Percentiles rank a stretch among this genome's conserved stretches.
Conservation (phyloP, 768 basidiomycete genomes). For the Phylloporus sp. region DNA sequence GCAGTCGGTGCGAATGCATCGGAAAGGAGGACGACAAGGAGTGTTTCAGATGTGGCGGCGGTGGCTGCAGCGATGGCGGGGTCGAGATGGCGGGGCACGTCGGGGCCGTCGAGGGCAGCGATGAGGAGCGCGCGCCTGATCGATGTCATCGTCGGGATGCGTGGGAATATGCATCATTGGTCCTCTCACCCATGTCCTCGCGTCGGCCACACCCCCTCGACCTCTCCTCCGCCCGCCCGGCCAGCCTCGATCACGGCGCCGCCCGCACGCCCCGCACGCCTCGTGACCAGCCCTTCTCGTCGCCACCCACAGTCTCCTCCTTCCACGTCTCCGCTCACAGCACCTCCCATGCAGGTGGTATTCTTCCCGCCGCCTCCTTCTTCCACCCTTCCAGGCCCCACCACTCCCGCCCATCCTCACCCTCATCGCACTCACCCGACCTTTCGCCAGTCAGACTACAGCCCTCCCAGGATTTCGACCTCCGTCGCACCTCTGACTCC, state of each 20-base stretch:
- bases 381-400: conserved; percentile 66
- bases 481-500: conserved; percentile 23
- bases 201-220: conserved; percentile 2
- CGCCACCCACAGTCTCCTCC: conserved; percentile 26
- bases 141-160: conserved; percentile 1
- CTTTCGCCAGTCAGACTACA: conserved; percentile 32
- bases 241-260: conserved; percentile 17
- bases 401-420: conserved; percentile 41
- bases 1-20: conserved; percentile 45
- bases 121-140: conserved; percentile 40
- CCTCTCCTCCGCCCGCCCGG: background rate
- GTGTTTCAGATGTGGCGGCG: conserved; percentile 41
- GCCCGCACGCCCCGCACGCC: conserved; percentile 2
- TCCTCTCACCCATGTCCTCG: background rate
- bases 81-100: conserved; percentile 53
- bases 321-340: conserved; percentile 41
- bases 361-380: conserved; percentile 76
- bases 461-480: conserved; percentile 41
- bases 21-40: conserved; percentile 65
- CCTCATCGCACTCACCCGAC: conserved; percentile 25
- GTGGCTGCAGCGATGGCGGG: conserved; percentile 48
- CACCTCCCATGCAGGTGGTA: conserved; percentile 67
- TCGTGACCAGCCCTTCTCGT: conserved; percentile 22
- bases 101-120: conserved; percentile 49
- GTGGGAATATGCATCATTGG: conserved; percentile 7